Conservation (phyloP, 2,329 filamentous ascomycete species). For the Cercospora sp. region DNA sequence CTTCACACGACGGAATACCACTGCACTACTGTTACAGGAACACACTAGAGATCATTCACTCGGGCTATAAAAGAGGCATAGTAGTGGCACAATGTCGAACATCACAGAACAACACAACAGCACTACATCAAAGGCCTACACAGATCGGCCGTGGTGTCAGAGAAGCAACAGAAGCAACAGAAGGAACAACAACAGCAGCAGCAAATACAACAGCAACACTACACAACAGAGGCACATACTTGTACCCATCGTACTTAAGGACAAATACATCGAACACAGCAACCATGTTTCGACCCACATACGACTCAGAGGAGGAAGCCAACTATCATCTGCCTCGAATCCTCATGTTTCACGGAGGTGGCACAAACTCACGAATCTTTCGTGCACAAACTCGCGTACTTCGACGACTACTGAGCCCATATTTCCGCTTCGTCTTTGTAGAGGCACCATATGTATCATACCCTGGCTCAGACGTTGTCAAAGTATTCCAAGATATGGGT, state of each 20-base stretch:
- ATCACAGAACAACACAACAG: not conserved
- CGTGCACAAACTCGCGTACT: slow-evolving; percentile 42
- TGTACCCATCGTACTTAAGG: not conserved
- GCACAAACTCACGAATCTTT: slow-evolving; percentile 43
- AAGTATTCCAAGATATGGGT: slow-evolving; percentile 40
- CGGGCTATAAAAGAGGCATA: not conserved
- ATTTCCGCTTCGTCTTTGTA: slow-evolving; percentile 42
- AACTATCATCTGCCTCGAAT: slow-evolving; percentile 28
- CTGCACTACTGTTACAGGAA: not conserved
- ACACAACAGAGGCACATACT: not conserved
- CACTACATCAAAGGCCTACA: not conserved
- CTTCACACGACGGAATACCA: not conserved
- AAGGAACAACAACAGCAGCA: not conserved
- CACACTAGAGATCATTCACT: not conserved
- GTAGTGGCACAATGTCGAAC: not conserved
- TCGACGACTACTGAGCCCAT: slow-evolving; percentile 34
- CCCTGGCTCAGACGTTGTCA: slow-evolving; percentile 41
- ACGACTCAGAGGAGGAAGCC: slow-evolving; percentile 9
- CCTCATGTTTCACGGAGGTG: slow-evolving; percentile 46
- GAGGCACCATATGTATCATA: slow-evolving; percentile 36
- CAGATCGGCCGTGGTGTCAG: not conserved
- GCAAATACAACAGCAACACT: not conserved
- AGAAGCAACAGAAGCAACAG: not conserved
- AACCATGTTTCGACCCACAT: slow-evolving; percentile 6
- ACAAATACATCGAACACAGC: not conserved